These are phyloP conservation scores for Fusarium buxicola DNA, from an alignment of 2,329 filamentous ascomycete species.

Conservation along the genomic window DNA sequence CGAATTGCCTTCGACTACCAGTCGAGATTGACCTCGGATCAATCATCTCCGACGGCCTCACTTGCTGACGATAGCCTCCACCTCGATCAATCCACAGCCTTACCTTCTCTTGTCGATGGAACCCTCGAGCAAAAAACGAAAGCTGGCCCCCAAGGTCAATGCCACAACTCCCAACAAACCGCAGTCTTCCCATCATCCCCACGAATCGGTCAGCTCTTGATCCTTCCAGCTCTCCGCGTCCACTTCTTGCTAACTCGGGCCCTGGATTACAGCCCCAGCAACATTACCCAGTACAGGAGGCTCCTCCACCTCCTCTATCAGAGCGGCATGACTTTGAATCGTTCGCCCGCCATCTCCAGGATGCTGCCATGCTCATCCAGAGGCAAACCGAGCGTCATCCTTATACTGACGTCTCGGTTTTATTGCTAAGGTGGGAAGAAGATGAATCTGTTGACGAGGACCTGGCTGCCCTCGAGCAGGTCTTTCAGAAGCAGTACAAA, in stretches of 20 bases:
- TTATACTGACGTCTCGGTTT: slow-evolving; percentile 69
- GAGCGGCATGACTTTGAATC: slow-evolving; percentile 73
- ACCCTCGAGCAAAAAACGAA: slow-evolving; percentile 57
- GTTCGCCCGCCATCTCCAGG: slow-evolving; percentile 74
- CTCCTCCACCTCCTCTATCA: slow-evolving; percentile 51
- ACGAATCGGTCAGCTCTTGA: slow-evolving; percentile 52
- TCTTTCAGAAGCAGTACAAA: slow-evolving; percentile 70
- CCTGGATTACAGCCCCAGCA: slow-evolving; percentile 45
- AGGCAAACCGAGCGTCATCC: slow-evolving; percentile 69
- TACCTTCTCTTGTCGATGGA: slow-evolving; percentile 52
- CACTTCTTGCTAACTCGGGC: slow-evolving; percentile 37
- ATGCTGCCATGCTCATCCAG: slow-evolving; percentile 75
- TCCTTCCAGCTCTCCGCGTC: slow-evolving; percentile 29
- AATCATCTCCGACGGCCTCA: slow-evolving; percentile 38
- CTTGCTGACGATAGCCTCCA: slow-evolving; percentile 36
- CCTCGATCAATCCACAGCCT: slow-evolving; percentile 27
- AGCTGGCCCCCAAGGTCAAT: slow-evolving; percentile 58
- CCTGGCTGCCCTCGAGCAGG: slow-evolving; percentile 64
- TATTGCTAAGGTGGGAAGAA: slow-evolving; percentile 72
- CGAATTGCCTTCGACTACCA: slow-evolving; percentile 16
- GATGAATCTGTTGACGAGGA: slow-evolving; percentile 66
- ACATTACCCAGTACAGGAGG: slow-evolving; percentile 55
- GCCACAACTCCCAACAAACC: slow-evolving; percentile 47
- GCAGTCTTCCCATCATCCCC: slow-evolving; percentile 49
- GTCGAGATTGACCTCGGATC: slow-evolving; percentile 31